phyloP scores from a whole-genome alignment of 1,284 basidiomycete species.

The Apiotrichum akiyoshidainum region DNA sequence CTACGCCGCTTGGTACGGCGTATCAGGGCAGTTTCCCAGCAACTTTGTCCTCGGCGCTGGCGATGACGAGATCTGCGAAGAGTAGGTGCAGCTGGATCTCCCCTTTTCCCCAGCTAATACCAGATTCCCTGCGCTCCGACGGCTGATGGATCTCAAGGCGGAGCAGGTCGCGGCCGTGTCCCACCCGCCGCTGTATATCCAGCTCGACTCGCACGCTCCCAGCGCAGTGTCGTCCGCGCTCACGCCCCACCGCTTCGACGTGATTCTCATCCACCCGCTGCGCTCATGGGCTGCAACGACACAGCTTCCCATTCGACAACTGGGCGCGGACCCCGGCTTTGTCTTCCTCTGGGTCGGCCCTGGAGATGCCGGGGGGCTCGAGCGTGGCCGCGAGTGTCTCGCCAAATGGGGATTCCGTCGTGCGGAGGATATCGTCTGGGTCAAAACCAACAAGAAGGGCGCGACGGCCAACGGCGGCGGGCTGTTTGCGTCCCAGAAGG shows the following conservation, averaged over 20 bases:
- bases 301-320: constrained; percentile 72
- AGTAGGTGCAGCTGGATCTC: constrained; percentile 61
- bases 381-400: constrained; percentile 84
- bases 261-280: constrained; percentile 87
- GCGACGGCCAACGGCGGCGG: constrained; percentile 17
- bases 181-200: constrained; percentile 43
- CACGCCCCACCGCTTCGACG: constrained; percentile 67
- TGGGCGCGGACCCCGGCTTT: constrained; percentile 88
- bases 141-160: constrained; percentile 73
- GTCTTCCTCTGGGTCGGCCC: constrained; percentile 96
- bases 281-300: constrained; percentile 80
- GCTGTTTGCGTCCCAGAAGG: constrained; percentile 80
- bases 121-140: constrained; percentile 87
- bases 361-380: constrained; percentile 84
- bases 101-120: not conserved
- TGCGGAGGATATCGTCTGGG: constrained; percentile 96
- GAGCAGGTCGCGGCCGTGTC: constrained; percentile 31
- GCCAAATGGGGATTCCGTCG: constrained; percentile 92
- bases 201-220: constrained; percentile 20
- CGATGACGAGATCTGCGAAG: constrained; percentile 81
- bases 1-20: constrained; percentile 85
- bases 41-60: constrained; percentile 84
- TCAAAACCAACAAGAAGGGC: constrained; percentile 73
- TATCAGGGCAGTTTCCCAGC: constrained; percentile 84
- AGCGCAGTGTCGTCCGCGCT: constrained; percentile 12